phyloP scores from a whole-genome alignment of 2,329 filamentous ascomycete species.

The Microsporum canis region DNA sequence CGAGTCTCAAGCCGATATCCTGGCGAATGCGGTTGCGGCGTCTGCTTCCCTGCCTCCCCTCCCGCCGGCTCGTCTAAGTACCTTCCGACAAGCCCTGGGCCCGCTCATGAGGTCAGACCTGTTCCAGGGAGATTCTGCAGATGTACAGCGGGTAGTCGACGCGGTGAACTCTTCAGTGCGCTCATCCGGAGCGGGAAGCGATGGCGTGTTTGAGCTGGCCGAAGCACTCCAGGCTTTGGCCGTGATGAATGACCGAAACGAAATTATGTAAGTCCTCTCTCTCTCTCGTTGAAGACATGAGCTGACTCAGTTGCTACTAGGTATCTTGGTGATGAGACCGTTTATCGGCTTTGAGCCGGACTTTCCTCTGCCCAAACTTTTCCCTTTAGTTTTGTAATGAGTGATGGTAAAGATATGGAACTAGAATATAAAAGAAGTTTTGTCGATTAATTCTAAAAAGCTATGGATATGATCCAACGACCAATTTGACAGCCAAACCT shows the following conservation, averaged over 20 bases:
- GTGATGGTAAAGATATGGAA: background rate
- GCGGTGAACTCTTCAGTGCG: slow-evolving; percentile 67
- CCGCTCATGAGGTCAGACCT: slow-evolving; percentile 68
- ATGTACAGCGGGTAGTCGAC: slow-evolving; percentile 60
- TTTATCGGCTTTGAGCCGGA: slow-evolving; percentile 53
- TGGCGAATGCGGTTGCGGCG: slow-evolving; percentile 18
- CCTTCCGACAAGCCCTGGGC: slow-evolving; percentile 72
- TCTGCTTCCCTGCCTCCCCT: slow-evolving; percentile 41
- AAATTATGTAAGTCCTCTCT: slow-evolving; percentile 70
- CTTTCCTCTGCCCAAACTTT: background rate
- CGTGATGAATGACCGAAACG: slow-evolving; percentile 70
- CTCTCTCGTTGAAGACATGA: slow-evolving; percentile 25
- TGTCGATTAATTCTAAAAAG: background rate
- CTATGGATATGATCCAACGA: background rate
- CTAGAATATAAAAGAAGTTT: background rate
- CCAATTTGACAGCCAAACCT: background rate
- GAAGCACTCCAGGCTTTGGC: slow-evolving; percentile 70
- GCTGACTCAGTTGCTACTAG: slow-evolving; percentile 17
- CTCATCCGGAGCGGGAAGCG: slow-evolving; percentile 36
- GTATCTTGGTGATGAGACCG: slow-evolving; percentile 47
- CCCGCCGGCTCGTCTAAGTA: slow-evolving; percentile 50
- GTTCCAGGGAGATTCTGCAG: slow-evolving; percentile 71
- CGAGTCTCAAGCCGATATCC: slow-evolving; percentile 8
- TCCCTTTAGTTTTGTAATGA: background rate
- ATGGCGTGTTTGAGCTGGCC: slow-evolving; percentile 50